Base-by-base conservation (phyloP, 1,284 basidiomycete species). In the Phenoliferia sp. region DNA sequence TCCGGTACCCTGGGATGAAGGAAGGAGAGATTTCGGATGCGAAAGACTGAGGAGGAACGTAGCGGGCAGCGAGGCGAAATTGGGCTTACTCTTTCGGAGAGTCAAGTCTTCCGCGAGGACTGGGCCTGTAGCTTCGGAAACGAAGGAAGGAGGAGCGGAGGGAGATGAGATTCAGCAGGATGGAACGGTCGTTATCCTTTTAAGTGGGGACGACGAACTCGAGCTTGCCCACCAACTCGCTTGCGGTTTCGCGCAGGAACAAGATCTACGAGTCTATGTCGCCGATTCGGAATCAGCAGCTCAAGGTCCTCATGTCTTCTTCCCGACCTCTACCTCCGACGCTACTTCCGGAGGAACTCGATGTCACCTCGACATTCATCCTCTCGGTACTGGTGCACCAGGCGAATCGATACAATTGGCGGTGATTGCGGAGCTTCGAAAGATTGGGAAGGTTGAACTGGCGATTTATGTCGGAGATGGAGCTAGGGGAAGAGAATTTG, bases 331-430 rank as follows among this genome's bases (percentile, higher is more conserved):
- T 56, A 29, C 54, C 10, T 31, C 19, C 54, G 54, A 56, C 10
- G 19, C 54, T 16, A 3, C 55, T 22, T 31, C 28, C 5, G 33
- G 59, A 44, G 59, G 39, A 32, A 17, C 12, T 15, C n/a, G 48
- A 2, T 73, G 72, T 35, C 72, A 73, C 60, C 63, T 73, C 55
- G 65, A 68, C 34, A 28, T 72, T 9, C 66, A 36, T 6, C 55
- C 65, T 10, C 61, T 73, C 29, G 54, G 61, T 17, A 10, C 58
- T 26, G 6, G 48, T 16, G 10, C 58, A 17, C 16, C 26, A 39
- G n/a, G 54, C 15, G 70, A 69, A 7, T 34, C 61, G 15, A 58
- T 69, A 36, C 69, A 63, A 29, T 56, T 69, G n/a, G 63, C 63
- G 7, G 54, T 70, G 22, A 44, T 73, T 54, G 65, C 69, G 57